phyloP scores from a whole-genome alignment of 495 filamentous ascomycete species.

The Glarea lozoyensis region DNA sequence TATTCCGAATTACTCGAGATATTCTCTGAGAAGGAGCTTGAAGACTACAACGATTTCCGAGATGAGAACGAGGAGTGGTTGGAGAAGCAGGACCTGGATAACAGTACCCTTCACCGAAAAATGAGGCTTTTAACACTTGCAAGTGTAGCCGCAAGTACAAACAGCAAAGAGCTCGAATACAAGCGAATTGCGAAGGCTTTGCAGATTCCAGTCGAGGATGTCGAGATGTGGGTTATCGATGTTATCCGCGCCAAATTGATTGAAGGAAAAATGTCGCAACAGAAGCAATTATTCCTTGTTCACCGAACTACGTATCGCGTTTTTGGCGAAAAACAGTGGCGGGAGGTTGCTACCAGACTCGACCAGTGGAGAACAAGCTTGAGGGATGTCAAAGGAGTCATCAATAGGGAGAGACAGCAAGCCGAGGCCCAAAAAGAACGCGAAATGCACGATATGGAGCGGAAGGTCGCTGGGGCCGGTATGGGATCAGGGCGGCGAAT shows the following conservation, averaged over 20 bases:
- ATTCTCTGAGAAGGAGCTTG: conserved; percentile 84
- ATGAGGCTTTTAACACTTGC: conserved; percentile 93
- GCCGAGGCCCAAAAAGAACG: conserved; percentile 48
- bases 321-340: conserved; percentile 97
- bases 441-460: conserved; percentile 48
- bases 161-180: conserved; percentile 79
- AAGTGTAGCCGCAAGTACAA: conserved; percentile 72
- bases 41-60: conserved; percentile 91
- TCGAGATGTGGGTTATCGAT: conserved; percentile 98
- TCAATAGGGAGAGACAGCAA: conserved; percentile 69
- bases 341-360: conserved; percentile 77
- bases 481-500: conserved; percentile 25
- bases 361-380: conserved; percentile 83
- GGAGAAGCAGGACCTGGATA: conserved; percentile 58
- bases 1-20: conserved; percentile 89
- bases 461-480: conserved; percentile 39
- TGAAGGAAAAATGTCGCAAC: conserved; percentile 88
- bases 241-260: conserved; percentile 90
- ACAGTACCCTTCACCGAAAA: conserved; percentile 63
- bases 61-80: conserved; percentile 74
- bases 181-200: conserved; percentile 70
- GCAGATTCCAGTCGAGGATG: conserved; percentile 69
- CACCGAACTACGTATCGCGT: conserved; percentile 92
- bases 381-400: conserved; percentile 60
- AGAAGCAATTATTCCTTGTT: conserved; percentile 84